Base-by-base conservation (phyloP, 495 filamentous ascomycete species). In the Penicillium desertorum region DNA sequence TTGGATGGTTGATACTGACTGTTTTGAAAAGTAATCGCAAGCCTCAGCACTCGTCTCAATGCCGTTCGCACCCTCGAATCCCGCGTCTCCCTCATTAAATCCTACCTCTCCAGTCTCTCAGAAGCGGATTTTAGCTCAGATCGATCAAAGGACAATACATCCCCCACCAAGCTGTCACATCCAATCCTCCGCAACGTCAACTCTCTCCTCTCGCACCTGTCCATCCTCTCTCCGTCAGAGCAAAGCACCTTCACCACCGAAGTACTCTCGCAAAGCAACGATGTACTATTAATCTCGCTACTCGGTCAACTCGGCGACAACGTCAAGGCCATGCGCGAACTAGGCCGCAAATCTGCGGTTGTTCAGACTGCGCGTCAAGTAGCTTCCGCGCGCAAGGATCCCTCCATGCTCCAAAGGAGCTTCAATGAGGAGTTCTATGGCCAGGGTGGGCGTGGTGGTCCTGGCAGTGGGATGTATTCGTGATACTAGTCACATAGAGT, bases 41-140 rank as follows among this genome's bases (percentile, higher is more conserved):
- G 76, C 25, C 84, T 98, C 29, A 91, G 86, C 14, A 89, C 91
- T 47, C 96, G 96, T 62, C 79, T 85, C 39, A 98, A 98, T 71
- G 92, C 95, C 25, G 86, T 96, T 63, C 88, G 88, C 71, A 96
- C 96, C 83, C 82, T 98, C 51, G 86, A 92, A 65, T 83, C 87
- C 16, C 88, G 95, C 45, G 86, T 98, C 66, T 79, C 82, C 14
- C 84, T 98, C 56, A 83, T 98, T 53, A 87, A 86, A 59, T 80
- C 82, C 36, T 98, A 97, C 69, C 82, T 98, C 47, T 73, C 86
- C 51, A 83, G 81, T 41, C 81, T 94, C 5, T 89, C 84, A 0
- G 82, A 81, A 22, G 82, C 86, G 62, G 73, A 85, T n/a, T 42
- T 43, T 14, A 41, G n/a, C 19, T 45, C 51, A 22, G 74, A 76